Evolutionary conservation across 176 grass and related monocot genomes (phyloP).

Genomic region (Lolium multiflorum): DNA sequence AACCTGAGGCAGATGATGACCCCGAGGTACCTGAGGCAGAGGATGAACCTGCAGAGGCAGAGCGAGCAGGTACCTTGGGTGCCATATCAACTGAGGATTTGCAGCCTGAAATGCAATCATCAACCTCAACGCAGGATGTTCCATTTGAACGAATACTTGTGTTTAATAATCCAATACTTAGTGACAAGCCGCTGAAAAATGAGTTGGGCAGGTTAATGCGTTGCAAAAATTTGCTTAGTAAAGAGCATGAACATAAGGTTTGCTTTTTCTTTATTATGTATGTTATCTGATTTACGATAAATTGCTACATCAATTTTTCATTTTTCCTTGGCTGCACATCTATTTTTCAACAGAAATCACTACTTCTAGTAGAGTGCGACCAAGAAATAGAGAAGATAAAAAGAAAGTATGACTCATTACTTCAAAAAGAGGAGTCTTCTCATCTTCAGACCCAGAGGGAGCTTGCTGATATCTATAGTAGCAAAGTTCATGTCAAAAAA

Average conservation of each 20-base stretch:
- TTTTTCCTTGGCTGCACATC: constrained; percentile 27
- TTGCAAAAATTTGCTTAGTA: constrained; percentile 6
- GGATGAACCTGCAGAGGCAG: constrained; percentile 26
- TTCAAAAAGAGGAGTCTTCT: constrained; percentile 49
- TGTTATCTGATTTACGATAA: constrained; percentile 4
- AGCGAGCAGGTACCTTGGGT: constrained; percentile 26
- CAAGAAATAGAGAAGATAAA: constrained; percentile 68
- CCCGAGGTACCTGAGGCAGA: not conserved
- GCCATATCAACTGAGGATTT: constrained; percentile 12
- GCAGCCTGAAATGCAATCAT: constrained; percentile 28
- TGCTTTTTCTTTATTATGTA: constrained; percentile 8
- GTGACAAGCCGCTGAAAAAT: constrained; percentile 62
- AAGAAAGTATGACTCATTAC: constrained; percentile 59
- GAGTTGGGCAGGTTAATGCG: constrained; percentile 55
- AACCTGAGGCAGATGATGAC: constrained; percentile 15
- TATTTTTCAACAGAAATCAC: constrained; percentile 61
- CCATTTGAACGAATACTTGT: too few relatives aligned
- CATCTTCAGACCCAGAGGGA: constrained; percentile 30
- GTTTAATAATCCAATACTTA: constrained; percentile 27
- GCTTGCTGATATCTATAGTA: constrained; percentile 42
- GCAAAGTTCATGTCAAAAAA: constrained; percentile 64
- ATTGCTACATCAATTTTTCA: not conserved
- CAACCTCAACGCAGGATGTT: not conserved
- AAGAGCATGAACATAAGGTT: constrained; percentile 64
- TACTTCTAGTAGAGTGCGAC: constrained; percentile 50